Evolutionary conservation across 2,329 filamentous ascomycete species (phyloP).

Genomic region (Alternaria conjuncta): DNA sequence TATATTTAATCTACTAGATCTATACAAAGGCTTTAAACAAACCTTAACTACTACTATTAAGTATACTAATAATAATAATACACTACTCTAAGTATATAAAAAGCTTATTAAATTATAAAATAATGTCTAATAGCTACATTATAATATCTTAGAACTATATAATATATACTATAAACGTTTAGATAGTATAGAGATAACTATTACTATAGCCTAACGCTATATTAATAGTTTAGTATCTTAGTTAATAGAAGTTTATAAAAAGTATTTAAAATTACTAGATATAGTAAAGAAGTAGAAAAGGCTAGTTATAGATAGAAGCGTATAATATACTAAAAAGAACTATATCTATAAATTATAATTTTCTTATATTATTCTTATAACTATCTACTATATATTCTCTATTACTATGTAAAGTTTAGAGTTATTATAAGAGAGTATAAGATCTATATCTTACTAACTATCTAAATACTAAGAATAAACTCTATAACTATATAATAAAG

Average conservation of each 20-base stretch:
- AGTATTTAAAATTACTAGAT: conserved; percentile 14
- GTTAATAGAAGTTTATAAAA: conserved; percentile 20
- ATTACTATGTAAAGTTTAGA: background rate
- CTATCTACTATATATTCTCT: background rate
- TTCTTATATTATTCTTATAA: conserved; percentile 1
- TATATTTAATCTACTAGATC: background rate
- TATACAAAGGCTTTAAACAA: conserved; percentile 2
- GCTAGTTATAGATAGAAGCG: background rate
- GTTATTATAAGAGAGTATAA: background rate
- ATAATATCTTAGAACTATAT: conserved; percentile 6
- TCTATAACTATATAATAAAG: background rate
- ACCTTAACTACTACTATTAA: background rate
- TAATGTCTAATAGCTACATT: background rate
- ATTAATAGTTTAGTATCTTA: conserved; percentile 14
- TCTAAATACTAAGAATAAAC: background rate
- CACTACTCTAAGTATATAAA: background rate
- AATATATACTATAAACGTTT: conserved; percentile 9
- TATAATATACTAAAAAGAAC: background rate
- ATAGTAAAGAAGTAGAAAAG: conserved; percentile 1
- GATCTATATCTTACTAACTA: background rate
- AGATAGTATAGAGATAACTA: conserved; percentile 13
- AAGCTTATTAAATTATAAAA: conserved; percentile 1
- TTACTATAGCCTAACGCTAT: conserved; percentile 8
- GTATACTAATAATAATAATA: background rate
- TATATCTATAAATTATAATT: background rate